Base-by-base conservation (phyloP, 2,329 filamentous ascomycete species). In the Sclerotinia trifoliorum region DNA sequence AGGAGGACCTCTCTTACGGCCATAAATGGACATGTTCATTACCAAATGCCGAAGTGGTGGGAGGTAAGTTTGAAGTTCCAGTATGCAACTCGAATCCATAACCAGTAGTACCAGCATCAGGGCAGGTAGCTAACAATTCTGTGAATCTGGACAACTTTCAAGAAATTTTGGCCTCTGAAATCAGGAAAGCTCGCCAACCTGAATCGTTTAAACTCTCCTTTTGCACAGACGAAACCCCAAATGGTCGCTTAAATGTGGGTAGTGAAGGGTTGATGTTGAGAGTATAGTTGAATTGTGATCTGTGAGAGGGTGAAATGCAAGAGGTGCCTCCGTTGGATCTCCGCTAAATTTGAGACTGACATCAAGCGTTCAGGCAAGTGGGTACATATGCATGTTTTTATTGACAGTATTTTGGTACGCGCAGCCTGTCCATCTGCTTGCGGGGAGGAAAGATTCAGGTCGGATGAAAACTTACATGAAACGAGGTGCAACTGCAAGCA, bases 71-170 rank as follows among this genome's bases (percentile, higher is more conserved):
- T 35, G 24, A 24, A 6, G 21, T 48, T 48, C 54, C 51, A 24
- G 42, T 60, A 32, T 66, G 64, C 64, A 32, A 44, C 32, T 60
- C 54, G 15, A 66, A 29, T n/a, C n/a, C 32, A 42, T 66, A 49
- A 19, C 42, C 64, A 26, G 21, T 42, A 24, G 54, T 44, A 39
- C 17, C 44, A 39, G 64, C 44, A 13, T 60, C 32, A 15, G 64
- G 54, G n/a, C 64, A 60, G 10, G 44, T 51, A 26, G 21, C 32
- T 13, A 60, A 49, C 26, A 51, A 29, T 15, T 60, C 44, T 29
- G 2, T 51, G 49, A 32, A 65, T 15, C 5, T 48, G 29, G 17
- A 60, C 44, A 10, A 52, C 10, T 15, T 66, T 51, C 21, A 51
- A 19, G 26, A 66, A 51, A 29, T 29, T 52, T 39, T 29, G 26